Evolutionary conservation across 2,329 filamentous ascomycete species (phyloP).

Genomic region (Aureobasidium sp.): DNA sequence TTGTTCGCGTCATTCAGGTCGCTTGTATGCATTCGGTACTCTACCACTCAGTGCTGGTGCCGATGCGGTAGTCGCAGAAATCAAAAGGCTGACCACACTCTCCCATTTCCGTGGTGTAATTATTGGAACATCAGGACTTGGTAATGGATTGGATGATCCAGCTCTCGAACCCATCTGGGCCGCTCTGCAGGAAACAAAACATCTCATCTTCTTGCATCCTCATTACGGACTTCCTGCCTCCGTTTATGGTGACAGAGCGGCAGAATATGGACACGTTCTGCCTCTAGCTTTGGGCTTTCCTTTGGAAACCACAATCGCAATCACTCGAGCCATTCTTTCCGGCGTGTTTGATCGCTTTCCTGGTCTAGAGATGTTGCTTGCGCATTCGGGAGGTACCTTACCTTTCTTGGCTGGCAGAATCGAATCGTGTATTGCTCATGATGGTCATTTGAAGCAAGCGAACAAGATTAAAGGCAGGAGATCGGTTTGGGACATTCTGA

Average conservation of each 20-base stretch:
- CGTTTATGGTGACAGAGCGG: constrained; percentile 67
- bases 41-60: constrained; percentile 65
- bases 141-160: constrained; percentile 72
- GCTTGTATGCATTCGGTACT: constrained; percentile 76
- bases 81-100: constrained; percentile 55
- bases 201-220: constrained; percentile 78
- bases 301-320: constrained; percentile 85
- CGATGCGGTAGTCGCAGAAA: constrained; percentile 56
- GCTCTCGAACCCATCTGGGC: constrained; percentile 64
- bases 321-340: constrained; percentile 78
- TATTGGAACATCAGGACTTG: constrained; percentile 76
- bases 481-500: constrained; percentile 57
- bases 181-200: constrained; percentile 56
- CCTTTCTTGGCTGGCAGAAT: constrained; percentile 84
- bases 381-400: constrained; percentile 81
- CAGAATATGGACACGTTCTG: constrained; percentile 76
- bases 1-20: constrained; percentile 58
- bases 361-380: constrained; percentile 65
- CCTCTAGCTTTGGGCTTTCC: constrained; percentile 82
- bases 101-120: constrained; percentile 76
- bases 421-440: constrained; percentile 79
- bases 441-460: constrained; percentile 62
- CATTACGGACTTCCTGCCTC: constrained; percentile 80
- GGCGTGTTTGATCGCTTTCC: constrained; percentile 75
- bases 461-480: constrained; percentile 52